Base-by-base conservation (phyloP, 352 stramenopile genomes). In the Pythium coloratum region DNA sequence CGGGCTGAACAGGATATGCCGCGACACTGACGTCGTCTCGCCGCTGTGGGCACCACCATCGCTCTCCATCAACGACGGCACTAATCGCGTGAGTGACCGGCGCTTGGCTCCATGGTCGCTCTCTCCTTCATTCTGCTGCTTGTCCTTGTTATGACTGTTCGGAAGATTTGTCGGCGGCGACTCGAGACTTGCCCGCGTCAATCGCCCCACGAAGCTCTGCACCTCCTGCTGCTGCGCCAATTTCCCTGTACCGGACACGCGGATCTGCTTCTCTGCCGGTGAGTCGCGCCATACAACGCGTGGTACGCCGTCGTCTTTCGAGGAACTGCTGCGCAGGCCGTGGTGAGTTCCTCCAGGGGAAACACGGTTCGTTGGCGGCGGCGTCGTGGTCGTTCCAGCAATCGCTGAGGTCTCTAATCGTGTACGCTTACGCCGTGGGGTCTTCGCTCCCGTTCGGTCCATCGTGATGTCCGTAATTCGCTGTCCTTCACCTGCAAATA, bases 201-300 rank as follows among this genome's bases (percentile, higher is more conserved):
- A 60, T 4, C 81, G 75, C 1, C 76, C 82, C 20, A 92, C 78
- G 69, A 90, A 91, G 38, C 81, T 81, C 67, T 90, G 81, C 70
- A 92, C 80, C 74, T 91, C 82, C 26, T 76, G 73, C 20, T 86
- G 77, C 60, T 91, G 72, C 3, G 79, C 80, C 56, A 90, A 70
- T 64, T 90, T 91, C 10, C 78, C 78, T 1, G 81, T 90, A 5
- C 86, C 86, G 10, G 82, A 92, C 6, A 88, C 76, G 56, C 84
- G 76, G 60, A 95, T 90, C 55, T 93, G 81, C 71, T 95, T 95
- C 26, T 89, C 83, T 4, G 71, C 81, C 2, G 86, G 86, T 26
- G 84, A 93, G 62, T 95, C 86, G 49, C 86, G 88, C 86, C 86
- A 95, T 54, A 95, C 81, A 64, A 95, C 84, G 55, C 64, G 69